Evolutionary conservation across 1,139 yeast genomes (phyloP).

Genomic region (Protomyces arabidopsidicola): DNA sequence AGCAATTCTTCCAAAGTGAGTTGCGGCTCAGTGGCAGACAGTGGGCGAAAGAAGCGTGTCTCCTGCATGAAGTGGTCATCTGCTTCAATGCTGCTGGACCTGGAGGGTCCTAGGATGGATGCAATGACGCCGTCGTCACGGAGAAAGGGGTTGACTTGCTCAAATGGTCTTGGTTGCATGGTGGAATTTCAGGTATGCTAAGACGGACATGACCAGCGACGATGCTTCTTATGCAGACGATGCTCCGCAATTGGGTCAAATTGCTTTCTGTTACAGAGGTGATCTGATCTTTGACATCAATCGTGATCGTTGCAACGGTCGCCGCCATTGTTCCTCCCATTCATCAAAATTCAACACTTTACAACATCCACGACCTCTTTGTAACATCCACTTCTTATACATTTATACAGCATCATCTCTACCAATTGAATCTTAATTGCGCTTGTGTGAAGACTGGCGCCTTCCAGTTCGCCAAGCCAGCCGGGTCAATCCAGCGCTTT

Average conservation of each 20-base stretch:
- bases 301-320: neutral
- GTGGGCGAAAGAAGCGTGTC: neutral
- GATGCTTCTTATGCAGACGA: neutral
- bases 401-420: neutral
- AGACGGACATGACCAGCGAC: too few relatives aligned
- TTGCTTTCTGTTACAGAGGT: neutral
- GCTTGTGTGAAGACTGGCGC: slow-evolving; percentile 55
- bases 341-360: neutral
- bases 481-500: slow-evolving; percentile 62
- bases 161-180: neutral
- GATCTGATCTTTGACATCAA: neutral
- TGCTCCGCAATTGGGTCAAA: neutral
- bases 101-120: neutral
- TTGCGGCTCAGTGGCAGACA: neutral
- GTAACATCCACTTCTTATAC: neutral
- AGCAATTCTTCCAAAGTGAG: neutral
- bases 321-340: neutral
- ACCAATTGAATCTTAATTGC: slow-evolving; percentile 25
- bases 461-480: slow-evolving; percentile 67
- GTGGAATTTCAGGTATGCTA: too few relatives aligned
- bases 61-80: neutral
- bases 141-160: neutral
- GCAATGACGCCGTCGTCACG: neutral
- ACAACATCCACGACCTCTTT: neutral
- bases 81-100: neutral